Conservation (phyloP, 208 protist species). For the Novymonas esmeraldas region DNA sequence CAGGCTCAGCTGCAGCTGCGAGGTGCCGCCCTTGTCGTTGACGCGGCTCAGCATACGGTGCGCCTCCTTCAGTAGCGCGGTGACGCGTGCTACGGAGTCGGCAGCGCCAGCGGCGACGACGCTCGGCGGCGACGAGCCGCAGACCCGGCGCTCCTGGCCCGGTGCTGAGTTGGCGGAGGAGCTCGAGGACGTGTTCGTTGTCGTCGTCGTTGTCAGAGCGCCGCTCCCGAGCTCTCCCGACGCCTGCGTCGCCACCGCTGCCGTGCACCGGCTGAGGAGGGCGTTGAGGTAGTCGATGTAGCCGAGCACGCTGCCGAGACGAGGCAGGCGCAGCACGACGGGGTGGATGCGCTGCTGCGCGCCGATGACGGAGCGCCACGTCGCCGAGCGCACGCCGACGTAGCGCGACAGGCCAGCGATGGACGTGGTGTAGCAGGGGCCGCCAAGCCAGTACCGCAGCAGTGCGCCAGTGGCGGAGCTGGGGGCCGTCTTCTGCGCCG, state of each 20-base stretch:
- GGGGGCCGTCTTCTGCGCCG: slow-evolving; percentile 4
- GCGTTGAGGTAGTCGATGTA: slow-evolving; percentile 34
- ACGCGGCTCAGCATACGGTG: slow-evolving; percentile 26
- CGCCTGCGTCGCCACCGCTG: too few species aligned
- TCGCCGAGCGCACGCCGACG: slow-evolving; percentile 11
- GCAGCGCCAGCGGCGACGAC: too few species aligned
- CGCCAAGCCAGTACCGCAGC: slow-evolving; percentile 36
- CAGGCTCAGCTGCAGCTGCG: not conserved
- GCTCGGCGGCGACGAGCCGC: not conserved
- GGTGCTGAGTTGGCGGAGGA: slow-evolving; percentile 9
- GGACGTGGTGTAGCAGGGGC: slow-evolving; percentile 46
- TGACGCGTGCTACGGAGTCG: slow-evolving; percentile 20
- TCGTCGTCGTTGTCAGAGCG: too few species aligned
- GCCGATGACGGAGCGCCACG: slow-evolving; percentile 13
- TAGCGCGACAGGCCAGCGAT: slow-evolving; percentile 31
- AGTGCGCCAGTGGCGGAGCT: slow-evolving; percentile 17
- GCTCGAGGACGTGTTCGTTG: not conserved
- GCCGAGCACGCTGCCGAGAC: slow-evolving; percentile 32
- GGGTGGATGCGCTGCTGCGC: slow-evolving; percentile 10
- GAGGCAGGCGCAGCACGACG: slow-evolving; percentile 32
- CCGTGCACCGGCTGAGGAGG: too few species aligned
- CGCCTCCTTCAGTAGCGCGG: slow-evolving; percentile 37
- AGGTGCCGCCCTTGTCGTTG: not conserved
- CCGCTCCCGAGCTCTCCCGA: too few species aligned
- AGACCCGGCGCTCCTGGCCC: not conserved